Evolutionary conservation across 2,329 filamentous ascomycete species (phyloP).

Genomic region (Exophiala bonariae): DNA sequence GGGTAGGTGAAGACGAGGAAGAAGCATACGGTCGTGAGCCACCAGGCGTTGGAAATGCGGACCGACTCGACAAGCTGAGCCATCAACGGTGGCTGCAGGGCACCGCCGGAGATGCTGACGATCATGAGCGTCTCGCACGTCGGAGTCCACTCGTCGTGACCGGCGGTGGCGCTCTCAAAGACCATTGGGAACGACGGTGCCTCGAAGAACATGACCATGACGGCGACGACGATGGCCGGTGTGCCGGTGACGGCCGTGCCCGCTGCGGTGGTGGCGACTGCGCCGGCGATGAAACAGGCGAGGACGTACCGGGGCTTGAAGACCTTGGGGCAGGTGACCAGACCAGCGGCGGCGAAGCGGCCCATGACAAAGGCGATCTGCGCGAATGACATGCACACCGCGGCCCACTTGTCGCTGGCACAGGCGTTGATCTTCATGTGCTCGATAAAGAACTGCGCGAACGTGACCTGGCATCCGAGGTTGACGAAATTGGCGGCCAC

Average conservation of each 20-base stretch:
- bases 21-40: slow-evolving; percentile 22
- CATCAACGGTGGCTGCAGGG: slow-evolving; percentile 25
- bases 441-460: slow-evolving; percentile 69
- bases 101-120: slow-evolving; percentile 26
- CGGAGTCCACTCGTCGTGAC: slow-evolving; percentile 24
- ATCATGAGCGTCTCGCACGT: slow-evolving; percentile 26
- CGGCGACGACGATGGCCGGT: slow-evolving; percentile 56
- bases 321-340: slow-evolving; percentile 59
- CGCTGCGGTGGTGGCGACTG: slow-evolving; percentile 59
- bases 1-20: slow-evolving; percentile 23
- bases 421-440: slow-evolving; percentile 61
- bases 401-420: slow-evolving; percentile 56
- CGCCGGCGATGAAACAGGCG: slow-evolving; percentile 63
- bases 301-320: slow-evolving; percentile 69
- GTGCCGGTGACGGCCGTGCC: slow-evolving; percentile 49
- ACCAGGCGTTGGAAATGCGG: slow-evolving; percentile 22
- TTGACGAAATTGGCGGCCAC: slow-evolving; percentile 78
- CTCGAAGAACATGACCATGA: slow-evolving; percentile 76
- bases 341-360: slow-evolving; percentile 64
- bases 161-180: slow-evolving; percentile 48
- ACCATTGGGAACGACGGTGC: slow-evolving; percentile 80
- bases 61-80: slow-evolving; percentile 22
- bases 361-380: slow-evolving; percentile 73
- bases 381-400: slow-evolving; percentile 71
- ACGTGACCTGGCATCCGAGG: slow-evolving; percentile 66